Conservation (phyloP, 208 protist species). For the Acanthamoeba divionensis region DNA sequence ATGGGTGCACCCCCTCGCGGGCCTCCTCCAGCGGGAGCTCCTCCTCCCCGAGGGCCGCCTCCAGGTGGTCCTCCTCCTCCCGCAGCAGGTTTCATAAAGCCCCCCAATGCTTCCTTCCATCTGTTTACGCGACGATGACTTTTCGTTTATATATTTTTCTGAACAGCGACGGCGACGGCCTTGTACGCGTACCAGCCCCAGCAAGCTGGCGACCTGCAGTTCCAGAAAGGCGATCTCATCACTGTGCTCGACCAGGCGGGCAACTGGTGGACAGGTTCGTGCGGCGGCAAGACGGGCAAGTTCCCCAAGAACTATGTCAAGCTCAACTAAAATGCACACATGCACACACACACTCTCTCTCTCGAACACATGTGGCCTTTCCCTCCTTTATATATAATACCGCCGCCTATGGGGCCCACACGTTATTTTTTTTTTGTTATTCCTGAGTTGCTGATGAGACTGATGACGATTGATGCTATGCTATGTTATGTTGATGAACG, state of each 20-base stretch:
- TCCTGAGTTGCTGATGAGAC: too few relatives aligned
- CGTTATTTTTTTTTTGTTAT: too few relatives aligned
- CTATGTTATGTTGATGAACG: too few relatives aligned
- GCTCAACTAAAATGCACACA: neutral
- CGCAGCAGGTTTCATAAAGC: neutral
- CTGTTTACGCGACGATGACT: too few relatives aligned
- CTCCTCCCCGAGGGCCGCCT: neutral
- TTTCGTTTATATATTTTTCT: too few relatives aligned
- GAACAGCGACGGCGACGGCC: neutral
- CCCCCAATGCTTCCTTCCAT: neutral
- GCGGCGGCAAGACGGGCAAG: neutral
- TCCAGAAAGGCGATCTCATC: neutral
- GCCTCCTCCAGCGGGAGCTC: neutral
- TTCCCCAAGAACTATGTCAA: slow-evolving; percentile 25
- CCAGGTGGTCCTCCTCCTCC: neutral
- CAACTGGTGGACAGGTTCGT: neutral
- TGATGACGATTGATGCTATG: too few relatives aligned
- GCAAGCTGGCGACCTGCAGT: neutral
- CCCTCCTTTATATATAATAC: too few relatives aligned
- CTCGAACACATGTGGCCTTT: too few relatives aligned
- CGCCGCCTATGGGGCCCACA: too few relatives aligned
- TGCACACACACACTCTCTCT: too few relatives aligned
- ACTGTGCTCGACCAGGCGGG: neutral
- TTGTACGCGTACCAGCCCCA: neutral
- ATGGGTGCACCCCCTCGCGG: neutral